Conservation (phyloP, 805 yeast genomes). For the Kodamaea restingae region DNA sequence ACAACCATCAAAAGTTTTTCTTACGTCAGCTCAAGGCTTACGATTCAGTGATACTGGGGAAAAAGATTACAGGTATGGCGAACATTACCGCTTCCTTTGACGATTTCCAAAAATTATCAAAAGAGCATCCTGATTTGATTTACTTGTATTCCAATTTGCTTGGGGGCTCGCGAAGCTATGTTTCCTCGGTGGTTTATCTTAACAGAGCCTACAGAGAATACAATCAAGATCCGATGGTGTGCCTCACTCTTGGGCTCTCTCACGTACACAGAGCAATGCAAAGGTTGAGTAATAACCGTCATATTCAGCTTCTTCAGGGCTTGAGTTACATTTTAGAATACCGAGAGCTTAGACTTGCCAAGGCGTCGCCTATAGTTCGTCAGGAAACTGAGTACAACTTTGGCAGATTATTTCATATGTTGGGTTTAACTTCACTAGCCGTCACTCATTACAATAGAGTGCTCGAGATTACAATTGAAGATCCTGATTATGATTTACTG, state of each 20-base stretch:
- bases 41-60: constrained; percentile 58
- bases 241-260: constrained; percentile 70
- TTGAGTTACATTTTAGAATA: constrained; percentile 75
- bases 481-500: constrained; percentile 52
- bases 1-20: constrained; percentile 86
- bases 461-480: constrained; percentile 41
- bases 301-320: constrained; percentile 84
- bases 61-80: constrained; percentile 73
- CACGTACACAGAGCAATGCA: constrained; percentile 91
- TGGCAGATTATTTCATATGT: constrained; percentile 79
- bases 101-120: constrained; percentile 26
- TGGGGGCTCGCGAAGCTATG: constrained; percentile 76
- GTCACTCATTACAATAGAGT: constrained; percentile 70
- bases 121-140: constrained; percentile 63
- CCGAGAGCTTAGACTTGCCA: constrained; percentile 44
- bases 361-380: constrained; percentile 43
- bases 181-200: constrained; percentile 76
- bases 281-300: constrained; percentile 79
- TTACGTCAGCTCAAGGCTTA: constrained; percentile 85
- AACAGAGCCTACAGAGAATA: constrained; percentile 64
- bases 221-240: constrained; percentile 74
- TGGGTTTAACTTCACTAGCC: constrained; percentile 76
- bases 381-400: constrained; percentile 82
- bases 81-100: constrained; percentile 56
- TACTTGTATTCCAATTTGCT: constrained; percentile 77